phyloP scores from a whole-genome alignment of 805 yeast species.

The Myxozyma neotropica region DNA sequence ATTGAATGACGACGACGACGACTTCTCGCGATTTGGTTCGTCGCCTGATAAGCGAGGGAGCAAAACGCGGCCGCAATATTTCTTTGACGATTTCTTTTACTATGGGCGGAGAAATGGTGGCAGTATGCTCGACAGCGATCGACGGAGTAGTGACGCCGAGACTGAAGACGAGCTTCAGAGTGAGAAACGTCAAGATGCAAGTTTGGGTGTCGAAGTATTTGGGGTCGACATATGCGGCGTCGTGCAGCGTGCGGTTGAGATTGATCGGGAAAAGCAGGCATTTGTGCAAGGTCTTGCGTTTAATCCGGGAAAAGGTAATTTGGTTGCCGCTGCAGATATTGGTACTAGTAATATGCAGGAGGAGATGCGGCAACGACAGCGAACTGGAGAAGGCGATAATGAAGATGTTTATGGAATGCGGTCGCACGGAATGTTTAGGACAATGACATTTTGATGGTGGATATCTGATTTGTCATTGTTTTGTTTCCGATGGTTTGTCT shows the following conservation, averaged over 20 bases:
- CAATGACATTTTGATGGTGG: constrained; percentile 22
- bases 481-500: background rate
- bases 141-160: constrained; percentile 12
- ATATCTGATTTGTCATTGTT: background rate
- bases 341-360: background rate
- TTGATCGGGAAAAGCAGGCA: constrained; percentile 19
- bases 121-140: constrained; percentile 8
- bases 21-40: constrained; percentile 41
- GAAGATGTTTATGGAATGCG: constrained; percentile 1
- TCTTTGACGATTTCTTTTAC: constrained; percentile 36
- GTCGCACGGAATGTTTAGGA: constrained; percentile 19
- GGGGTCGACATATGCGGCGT: constrained; percentile 61
- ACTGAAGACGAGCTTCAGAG: constrained; percentile 24
- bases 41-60: constrained; percentile 42
- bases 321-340: background rate
- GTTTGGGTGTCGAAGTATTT: constrained; percentile 49
- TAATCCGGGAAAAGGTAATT: background rate
- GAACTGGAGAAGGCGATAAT: background rate
- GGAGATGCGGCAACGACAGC: background rate
- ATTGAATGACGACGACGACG: constrained; percentile 40
- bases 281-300: background rate
- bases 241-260: constrained; percentile 47
- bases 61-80: constrained; percentile 21
- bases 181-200: constrained; percentile 29
- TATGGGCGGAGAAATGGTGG: constrained; percentile 12